Base-by-base conservation (phyloP, 129 eudicot genomes). In the Artemisia annua region DNA sequence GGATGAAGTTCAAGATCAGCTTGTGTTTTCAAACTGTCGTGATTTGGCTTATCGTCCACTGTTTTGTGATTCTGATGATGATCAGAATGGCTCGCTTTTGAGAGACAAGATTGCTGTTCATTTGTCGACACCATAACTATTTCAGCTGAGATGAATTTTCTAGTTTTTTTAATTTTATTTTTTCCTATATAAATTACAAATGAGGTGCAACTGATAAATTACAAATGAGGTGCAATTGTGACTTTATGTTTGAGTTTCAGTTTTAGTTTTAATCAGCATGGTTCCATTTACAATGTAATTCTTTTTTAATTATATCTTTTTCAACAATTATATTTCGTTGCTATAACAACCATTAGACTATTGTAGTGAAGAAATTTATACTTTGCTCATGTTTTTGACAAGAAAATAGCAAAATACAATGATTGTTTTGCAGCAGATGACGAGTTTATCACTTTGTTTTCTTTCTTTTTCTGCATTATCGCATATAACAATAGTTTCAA, bases 1-100 rank as follows among this genome's bases (percentile, higher is more conserved):
- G 12, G 96, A 89, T 56, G 81, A 80, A 43, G 87, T 89, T 51
- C 92, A 84, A 76, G 79, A 75, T 26, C 78, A 48, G 51, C 71
- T 79, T 19, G 67, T 61, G 17, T 76, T 82, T 66, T 67, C 83
- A 3, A 48, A 70, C 61, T 46, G 63, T 1, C 77, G 66, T 17
- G 91, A 80, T 60, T 66, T 75, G 46, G 72, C 71, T 49, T 82
- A 84, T 44, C 66, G 72, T 59, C 86, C 71, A 12, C 83, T 73
- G 48, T 7, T 68, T 57, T 80, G 81, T 70, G 67, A 75, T 39
- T 63, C 78, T 0, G 63, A 50, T 59, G 71, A 64, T 50, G 89
- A 82, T 54, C 24, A 68, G 54, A 61, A 67, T 75, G 96, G 83
- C 57, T 43, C 71, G 0, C 52, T 30, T 51, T 63, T 73, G 70